Percentiles rank a stretch among this genome's conserved stretches.
Conservation (phyloP, 2,329 filamentous ascomycete genomes). For the Colletotrichum sp. region DNA sequence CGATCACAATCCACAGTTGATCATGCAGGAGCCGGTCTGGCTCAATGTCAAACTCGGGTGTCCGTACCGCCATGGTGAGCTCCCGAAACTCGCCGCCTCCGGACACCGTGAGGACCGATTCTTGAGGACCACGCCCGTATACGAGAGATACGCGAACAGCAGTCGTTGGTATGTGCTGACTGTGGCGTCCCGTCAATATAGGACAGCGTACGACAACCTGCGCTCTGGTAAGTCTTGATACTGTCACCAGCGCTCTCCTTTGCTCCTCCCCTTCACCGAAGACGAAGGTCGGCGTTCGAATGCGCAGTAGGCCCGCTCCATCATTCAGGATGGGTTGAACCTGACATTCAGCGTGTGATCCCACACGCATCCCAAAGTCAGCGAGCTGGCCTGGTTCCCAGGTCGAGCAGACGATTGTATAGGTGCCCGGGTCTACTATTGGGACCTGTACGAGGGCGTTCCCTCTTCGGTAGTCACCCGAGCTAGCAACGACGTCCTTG, state of each 20-base stretch:
- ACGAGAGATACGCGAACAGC: constrained; percentile 74
- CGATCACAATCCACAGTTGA: constrained; percentile 81
- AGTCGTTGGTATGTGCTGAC: constrained; percentile 35
- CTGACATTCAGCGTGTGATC: constrained; percentile 61
- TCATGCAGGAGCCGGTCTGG: constrained; percentile 61
- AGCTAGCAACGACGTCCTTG: constrained; percentile 81
- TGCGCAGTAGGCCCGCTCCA: constrained; percentile 75
- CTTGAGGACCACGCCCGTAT: constrained; percentile 73
- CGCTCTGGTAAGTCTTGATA: constrained; percentile 63
- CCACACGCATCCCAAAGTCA: constrained; percentile 77
- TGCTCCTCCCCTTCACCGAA: constrained; percentile 49
- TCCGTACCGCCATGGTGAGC: constrained; percentile 68
- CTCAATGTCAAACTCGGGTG: constrained; percentile 76
- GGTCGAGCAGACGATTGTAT: constrained; percentile 89
- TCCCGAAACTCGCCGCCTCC: constrained; percentile 79
- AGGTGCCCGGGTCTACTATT: constrained; percentile 71
- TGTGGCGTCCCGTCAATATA: not conserved
- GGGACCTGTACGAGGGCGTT: constrained; percentile 72
- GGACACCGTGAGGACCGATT: constrained; percentile 67
- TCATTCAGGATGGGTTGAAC: constrained; percentile 72
- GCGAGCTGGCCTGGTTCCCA: constrained; percentile 83
- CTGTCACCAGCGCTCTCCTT: constrained; percentile 43
- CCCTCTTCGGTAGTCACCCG: constrained; percentile 86
- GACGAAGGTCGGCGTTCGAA: constrained; percentile 59
- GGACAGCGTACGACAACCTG: constrained; percentile 52